Conservation (phyloP, 2,329 filamentous ascomycete genomes). For the Escovopsis sp. region DNA sequence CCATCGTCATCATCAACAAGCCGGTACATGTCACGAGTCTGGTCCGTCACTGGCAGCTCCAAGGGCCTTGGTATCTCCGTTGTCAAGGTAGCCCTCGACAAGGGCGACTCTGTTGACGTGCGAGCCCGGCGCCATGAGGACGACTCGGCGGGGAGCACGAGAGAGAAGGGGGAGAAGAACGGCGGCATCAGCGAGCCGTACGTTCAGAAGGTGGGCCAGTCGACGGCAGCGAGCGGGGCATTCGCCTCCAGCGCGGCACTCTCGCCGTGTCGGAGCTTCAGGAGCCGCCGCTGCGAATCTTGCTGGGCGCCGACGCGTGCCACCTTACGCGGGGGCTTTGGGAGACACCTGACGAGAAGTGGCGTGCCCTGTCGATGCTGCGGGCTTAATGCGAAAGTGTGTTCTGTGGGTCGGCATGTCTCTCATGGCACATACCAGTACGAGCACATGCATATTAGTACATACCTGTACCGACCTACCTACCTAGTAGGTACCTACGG, state of each 20-base stretch:
- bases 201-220: conserved; percentile 18
- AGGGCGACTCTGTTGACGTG: conserved; percentile 28
- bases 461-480: too few relatives aligned
- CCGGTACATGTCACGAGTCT: conserved; percentile 15
- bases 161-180: conserved; percentile 2
- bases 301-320: conserved; percentile 16
- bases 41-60: conserved; percentile 33
- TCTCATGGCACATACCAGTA: too few relatives aligned
- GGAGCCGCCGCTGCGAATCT: conserved; percentile 17
- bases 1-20: neutral
- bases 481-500: too few relatives aligned
- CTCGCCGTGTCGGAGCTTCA: conserved; percentile 12
- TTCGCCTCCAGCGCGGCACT: conserved; percentile 11
- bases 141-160: conserved; percentile 33
- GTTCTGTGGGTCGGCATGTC: too few relatives aligned
- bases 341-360: conserved; percentile 14
- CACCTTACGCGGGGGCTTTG: conserved; percentile 9
- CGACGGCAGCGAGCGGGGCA: too few relatives aligned
- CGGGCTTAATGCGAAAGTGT: too few relatives aligned
- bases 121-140: conserved; percentile 28
- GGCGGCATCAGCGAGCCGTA: conserved; percentile 21
- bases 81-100: conserved; percentile 20
- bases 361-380: conserved; percentile 8
- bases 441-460: too few relatives aligned
- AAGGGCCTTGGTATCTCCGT: conserved; percentile 30